Percentiles rank a stretch among this genome's conserved stretches.
These are phyloP conservation scores for Draba incana DNA, from an alignment of 345 rosid species.

Conservation along the genomic window DNA sequence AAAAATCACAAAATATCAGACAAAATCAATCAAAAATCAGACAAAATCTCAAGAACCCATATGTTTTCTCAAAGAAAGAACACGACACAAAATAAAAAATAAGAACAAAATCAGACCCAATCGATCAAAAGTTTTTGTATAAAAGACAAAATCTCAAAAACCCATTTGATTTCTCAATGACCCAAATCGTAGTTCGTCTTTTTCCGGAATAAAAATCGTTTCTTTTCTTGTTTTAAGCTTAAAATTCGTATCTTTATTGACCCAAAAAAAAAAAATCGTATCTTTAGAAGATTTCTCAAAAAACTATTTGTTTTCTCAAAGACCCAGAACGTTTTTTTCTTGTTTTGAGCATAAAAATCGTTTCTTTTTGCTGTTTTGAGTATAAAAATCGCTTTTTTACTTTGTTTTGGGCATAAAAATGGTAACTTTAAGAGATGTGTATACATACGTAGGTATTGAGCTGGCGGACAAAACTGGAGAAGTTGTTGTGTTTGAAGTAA, in stretches of 20 bases:
- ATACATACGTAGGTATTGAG: slow-evolving; percentile 79
- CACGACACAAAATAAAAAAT: neutral
- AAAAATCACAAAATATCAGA: neutral
- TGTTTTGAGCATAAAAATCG: no score
- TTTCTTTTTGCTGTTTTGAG: no score
- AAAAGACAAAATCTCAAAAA: slow-evolving; percentile 4
- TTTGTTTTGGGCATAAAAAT: neutral
- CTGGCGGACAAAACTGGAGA: slow-evolving; percentile 97
- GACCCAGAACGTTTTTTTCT: no score
- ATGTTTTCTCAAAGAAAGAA: no score
- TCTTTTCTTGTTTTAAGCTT: neutral
- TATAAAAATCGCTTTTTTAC: no score
- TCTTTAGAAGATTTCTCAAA: no score
- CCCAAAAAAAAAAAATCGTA: no score
- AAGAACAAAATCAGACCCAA: neutral
- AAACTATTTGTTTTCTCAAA: no score
- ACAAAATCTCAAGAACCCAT: neutral
- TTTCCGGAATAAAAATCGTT: neutral
- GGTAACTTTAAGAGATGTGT: neutral
- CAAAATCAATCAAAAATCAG: neutral
- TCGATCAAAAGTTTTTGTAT: neutral
- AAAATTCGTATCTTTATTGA: no score
- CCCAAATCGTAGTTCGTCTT: slow-evolving; percentile 18
- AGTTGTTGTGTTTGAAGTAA: slow-evolving; percentile 97
- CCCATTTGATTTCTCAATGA: neutral